Percentiles rank a stretch among this genome's conserved stretches.
phyloP scores from a whole-genome alignment of 2,329 filamentous ascomycete genomes.

The Talaromyces sp. region DNA sequence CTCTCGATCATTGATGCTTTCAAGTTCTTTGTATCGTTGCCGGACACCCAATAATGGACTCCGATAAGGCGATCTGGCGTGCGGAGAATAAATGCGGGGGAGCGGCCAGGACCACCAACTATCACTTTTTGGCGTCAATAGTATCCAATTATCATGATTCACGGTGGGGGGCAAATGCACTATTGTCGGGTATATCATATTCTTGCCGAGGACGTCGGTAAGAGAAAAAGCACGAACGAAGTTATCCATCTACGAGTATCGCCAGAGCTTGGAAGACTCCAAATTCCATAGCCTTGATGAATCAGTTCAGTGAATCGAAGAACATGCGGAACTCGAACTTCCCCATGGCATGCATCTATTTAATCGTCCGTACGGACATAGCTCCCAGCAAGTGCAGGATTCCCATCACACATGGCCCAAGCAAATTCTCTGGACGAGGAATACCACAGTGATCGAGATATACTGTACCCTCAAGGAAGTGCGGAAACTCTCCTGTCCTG shows the following conservation, averaged over 20 bases:
- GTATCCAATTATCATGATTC: background rate
- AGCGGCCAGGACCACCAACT: background rate
- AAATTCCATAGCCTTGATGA: background rate
- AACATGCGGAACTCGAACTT: background rate
- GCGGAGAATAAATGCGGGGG: constrained; percentile 14
- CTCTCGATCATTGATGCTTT: background rate
- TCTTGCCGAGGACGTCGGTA: background rate
- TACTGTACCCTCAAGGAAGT: background rate
- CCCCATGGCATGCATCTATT: background rate
- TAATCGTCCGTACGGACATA: too few species aligned
- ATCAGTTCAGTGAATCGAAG: background rate
- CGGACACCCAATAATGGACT: background rate
- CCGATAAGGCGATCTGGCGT: background rate
- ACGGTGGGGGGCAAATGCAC: background rate
- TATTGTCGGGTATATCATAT: background rate
- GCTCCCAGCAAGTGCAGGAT: background rate
- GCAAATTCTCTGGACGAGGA: background rate
- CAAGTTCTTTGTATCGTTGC: background rate
- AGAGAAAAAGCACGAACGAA: background rate
- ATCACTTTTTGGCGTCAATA: background rate
- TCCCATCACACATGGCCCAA: background rate
- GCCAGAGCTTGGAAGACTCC: background rate
- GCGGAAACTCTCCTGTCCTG: background rate
- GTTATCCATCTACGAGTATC: background rate
- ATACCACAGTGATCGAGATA: background rate